Evolutionary conservation across 2,329 filamentous ascomycete genomes (phyloP), one percentile per base, ranked within the genome.

Genomic region (Hypoxylon sp.): DNA sequence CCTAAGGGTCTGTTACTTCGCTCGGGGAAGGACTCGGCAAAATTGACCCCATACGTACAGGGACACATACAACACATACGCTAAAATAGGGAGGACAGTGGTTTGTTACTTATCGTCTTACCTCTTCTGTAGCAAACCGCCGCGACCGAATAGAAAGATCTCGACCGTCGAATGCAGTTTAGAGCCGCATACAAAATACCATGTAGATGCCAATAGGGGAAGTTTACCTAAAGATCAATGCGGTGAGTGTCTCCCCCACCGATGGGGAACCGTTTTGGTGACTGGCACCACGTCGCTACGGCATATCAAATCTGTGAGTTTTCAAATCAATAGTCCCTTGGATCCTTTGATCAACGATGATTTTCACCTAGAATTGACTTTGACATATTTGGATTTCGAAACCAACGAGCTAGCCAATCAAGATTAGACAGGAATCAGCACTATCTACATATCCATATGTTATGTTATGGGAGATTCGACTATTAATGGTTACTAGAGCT

Each of bases 21-120:
- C 51, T 42, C 46, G 24, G 47, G 33, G 44, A 59, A 48, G 46
- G 44, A 42, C 59, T 61, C 55, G 64, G 63, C 22, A 64, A 62
- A 61, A 46, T 50, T 61, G 19, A 39, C 46, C 33, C 31, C 14
- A 37, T 44, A 26, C 26, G 44, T 57, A 31, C 35, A 50, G 53
- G 14, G 17, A 17, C 54, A 3, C 54, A 35, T 26, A 57, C 46
- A 10, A 35, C 35, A 31, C 33, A 37, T 50, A 37, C 29, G 6
- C 68, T 60, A 11, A 37, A 63, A 42, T 61, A 66, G 62, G 68
- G 65, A 71, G 47, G 65, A 60, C 62, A 39, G 37, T 48, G 51
- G 17, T 46, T 48, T 59, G 51, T 61, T 13, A 22, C 50, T 29
- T 68, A 65, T 55, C 24, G 53, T 61, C 52, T 53, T 71, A 59